phyloP scores from a whole-genome alignment of 1,139 yeast species.

The Nakaseomyces bracarensis region DNA sequence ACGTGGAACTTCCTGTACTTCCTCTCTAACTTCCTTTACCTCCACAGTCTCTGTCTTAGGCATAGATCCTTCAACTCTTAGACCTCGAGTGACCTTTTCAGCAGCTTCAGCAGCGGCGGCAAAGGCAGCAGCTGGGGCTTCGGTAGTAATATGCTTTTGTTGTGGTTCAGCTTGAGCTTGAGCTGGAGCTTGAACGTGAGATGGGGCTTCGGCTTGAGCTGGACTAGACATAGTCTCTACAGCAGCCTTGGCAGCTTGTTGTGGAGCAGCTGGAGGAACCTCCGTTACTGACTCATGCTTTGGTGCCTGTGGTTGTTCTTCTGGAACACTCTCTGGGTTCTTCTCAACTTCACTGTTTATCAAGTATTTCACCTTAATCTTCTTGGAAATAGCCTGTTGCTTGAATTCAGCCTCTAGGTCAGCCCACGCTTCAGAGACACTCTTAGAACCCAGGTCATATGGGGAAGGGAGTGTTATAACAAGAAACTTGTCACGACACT shows the following conservation, averaged over 20 bases:
- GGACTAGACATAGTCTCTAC: slow-evolving; percentile 1
- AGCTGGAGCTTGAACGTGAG: background rate
- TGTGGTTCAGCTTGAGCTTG: background rate
- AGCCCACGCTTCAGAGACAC: slow-evolving; percentile 66
- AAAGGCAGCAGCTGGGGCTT: slow-evolving; percentile 5
- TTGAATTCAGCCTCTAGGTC: slow-evolving; percentile 57
- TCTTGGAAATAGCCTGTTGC: slow-evolving; percentile 55
- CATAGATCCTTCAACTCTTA: background rate
- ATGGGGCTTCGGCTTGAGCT: background rate
- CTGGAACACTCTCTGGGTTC: slow-evolving; percentile 7
- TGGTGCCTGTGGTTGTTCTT: background rate
- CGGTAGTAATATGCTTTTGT: background rate
- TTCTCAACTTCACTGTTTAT: slow-evolving; percentile 13
- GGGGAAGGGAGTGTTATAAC: slow-evolving; percentile 79
- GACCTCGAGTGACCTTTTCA: background rate
- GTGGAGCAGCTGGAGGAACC: background rate
- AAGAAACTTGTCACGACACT: slow-evolving; percentile 87
- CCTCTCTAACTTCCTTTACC: slow-evolving; percentile 1
- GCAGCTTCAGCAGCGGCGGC: slow-evolving; percentile 3
- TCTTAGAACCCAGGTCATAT: slow-evolving; percentile 42
- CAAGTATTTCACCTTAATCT: slow-evolving; percentile 67
- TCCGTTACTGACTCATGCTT: slow-evolving; percentile 1
- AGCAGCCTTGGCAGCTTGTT: slow-evolving; percentile 8
- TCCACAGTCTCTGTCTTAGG: background rate
- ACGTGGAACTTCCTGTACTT: slow-evolving; percentile 4